These are phyloP conservation scores for Diaporthe australafricana DNA, from an alignment of 2,329 filamentous ascomycete genomes.

Conservation along the genomic window DNA sequence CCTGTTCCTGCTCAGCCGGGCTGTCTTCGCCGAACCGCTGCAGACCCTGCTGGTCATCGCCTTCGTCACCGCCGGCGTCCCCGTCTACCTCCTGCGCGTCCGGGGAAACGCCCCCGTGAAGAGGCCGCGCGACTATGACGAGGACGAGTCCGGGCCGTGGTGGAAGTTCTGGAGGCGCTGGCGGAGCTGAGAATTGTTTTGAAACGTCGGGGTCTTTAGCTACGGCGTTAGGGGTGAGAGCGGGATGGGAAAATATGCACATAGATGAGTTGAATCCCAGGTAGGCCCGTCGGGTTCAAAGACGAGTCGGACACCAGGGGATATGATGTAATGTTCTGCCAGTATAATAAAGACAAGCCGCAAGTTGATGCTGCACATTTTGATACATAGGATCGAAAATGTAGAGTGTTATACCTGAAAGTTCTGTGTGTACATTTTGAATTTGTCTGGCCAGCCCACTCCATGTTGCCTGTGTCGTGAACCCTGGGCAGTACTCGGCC, in stretches of 20 bases:
- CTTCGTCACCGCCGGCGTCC: slow-evolving; percentile 86
- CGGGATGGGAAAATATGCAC: background rate
- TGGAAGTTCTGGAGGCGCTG: slow-evolving; percentile 72
- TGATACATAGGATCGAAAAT: background rate
- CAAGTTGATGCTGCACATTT: background rate
- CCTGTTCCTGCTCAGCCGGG: slow-evolving; percentile 87
- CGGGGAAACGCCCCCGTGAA: slow-evolving; percentile 67
- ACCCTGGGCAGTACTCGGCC: too few relatives aligned
- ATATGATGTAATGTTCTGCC: slow-evolving; percentile 27
- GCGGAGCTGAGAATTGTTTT: slow-evolving; percentile 31
- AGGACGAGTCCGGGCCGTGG: slow-evolving; percentile 51
- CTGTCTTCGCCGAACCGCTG: slow-evolving; percentile 89
- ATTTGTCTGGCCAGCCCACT: too few relatives aligned
- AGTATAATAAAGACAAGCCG: slow-evolving; percentile 23
- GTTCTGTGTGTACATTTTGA: background rate
- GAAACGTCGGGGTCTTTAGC: background rate
- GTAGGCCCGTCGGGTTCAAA: background rate
- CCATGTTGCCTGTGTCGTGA: too few relatives aligned
- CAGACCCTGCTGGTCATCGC: slow-evolving; percentile 89
- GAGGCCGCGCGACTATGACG: slow-evolving; percentile 51
- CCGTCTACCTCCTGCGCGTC: slow-evolving; percentile 90
- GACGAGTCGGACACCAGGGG: background rate
- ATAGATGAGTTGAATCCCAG: background rate
- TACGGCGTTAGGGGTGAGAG: background rate
- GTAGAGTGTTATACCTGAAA: background rate